These are phyloP conservation scores for Diaporthe ilicicola DNA, from an alignment of 2,329 filamentous ascomycete genomes.

Conservation along the genomic window DNA sequence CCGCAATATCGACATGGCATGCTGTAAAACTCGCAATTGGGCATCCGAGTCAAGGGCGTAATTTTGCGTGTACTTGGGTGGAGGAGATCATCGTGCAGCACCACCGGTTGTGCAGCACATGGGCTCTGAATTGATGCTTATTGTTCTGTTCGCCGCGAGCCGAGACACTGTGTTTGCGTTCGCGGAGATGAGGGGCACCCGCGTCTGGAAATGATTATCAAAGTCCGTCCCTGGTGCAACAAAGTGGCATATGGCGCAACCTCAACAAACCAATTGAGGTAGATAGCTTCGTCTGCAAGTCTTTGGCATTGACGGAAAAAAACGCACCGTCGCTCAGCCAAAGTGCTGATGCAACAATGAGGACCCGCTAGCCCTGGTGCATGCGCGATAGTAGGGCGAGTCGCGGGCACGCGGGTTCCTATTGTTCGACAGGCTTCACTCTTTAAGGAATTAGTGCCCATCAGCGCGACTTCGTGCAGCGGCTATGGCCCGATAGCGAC, in stretches of 20 bases:
- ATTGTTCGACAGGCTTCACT: background rate
- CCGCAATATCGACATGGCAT: background rate
- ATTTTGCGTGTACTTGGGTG: background rate
- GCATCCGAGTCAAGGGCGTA: conserved; percentile 8
- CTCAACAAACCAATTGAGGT: background rate
- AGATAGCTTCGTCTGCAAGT: conserved; percentile 7
- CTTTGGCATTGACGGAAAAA: background rate
- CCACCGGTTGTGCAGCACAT: background rate
- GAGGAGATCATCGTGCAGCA: conserved; percentile 3
- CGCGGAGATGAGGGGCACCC: conserved; percentile 15
- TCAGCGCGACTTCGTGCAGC: conserved; percentile 14
- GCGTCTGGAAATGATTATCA: conserved; percentile 12
- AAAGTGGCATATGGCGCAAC: background rate
- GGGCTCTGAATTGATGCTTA: conserved; percentile 19
- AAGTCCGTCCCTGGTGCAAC: background rate
- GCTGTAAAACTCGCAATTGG: background rate
- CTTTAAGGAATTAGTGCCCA: background rate
- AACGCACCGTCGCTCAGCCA: background rate
- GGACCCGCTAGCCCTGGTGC: conserved; percentile 1
- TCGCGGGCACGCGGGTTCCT: background rate
- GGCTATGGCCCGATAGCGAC: background rate
- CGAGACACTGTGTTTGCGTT: conserved; percentile 17
- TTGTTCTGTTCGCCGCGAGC: conserved; percentile 16
- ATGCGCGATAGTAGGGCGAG: background rate
- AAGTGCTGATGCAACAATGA: background rate